Base-by-base conservation (phyloP, 495 filamentous ascomycete species). In the Podospora australis region DNA sequence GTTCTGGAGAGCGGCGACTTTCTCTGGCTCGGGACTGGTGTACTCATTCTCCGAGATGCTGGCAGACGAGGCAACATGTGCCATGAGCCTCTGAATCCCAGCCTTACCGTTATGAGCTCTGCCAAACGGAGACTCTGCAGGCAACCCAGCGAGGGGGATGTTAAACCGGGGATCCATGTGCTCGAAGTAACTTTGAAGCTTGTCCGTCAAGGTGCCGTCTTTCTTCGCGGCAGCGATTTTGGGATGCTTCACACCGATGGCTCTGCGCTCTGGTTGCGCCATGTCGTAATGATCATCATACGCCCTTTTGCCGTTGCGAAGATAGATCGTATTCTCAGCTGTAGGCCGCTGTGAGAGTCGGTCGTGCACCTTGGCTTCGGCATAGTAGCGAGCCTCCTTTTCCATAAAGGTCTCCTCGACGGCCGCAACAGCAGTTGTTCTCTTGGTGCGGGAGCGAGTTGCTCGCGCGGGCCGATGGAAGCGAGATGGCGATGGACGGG, bases 81-180 rank as follows among this genome's bases (percentile, higher is more conserved):
- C n/a, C n/a, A n/a, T n/a, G n/a, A n/a, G n/a, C n/a, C n/a, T n/a
- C n/a, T n/a, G n/a, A n/a, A n/a, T n/a, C n/a, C n/a, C n/a, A n/a
- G n/a, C n/a, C n/a, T n/a, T n/a, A n/a, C n/a, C n/a, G n/a, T n/a
- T n/a, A n/a, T n/a, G n/a, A n/a, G n/a, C n/a, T n/a, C n/a, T n/a
- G n/a, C n/a, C n/a, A 19, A 10, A 23, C 1, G 36, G 13, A 14
- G 19, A n/a, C 6, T 48, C 21, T 7, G 4, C n/a, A 19, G 46
- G 14, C 0, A 36, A 28, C 6, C 70, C 69, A 21, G 70, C 71
- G 1, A 60, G 35, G 4, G 62, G 58, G 4, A 65, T 24, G 44
- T 47, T 43, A 11, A 46, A 25, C 5, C 44, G 17, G 9, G 44
- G 44, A 0, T 41, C 29, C 21, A 66, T 47, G 3, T 49, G 40